Conservation (phyloP, 176 grass and related monocot species). For the Cocos nucifera region DNA sequence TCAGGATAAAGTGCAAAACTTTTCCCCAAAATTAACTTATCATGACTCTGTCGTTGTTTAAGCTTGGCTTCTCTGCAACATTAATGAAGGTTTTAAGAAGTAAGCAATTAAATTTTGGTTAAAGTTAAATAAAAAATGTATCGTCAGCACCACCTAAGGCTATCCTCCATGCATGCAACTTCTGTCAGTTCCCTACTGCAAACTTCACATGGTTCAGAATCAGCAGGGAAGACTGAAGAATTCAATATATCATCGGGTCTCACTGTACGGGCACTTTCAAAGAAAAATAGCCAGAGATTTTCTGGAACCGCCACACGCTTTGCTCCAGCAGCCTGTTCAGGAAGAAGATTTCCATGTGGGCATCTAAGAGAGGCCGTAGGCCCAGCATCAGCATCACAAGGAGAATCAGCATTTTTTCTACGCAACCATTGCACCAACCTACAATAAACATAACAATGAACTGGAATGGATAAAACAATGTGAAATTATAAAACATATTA, state of each 20-base stretch:
- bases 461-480: no score
- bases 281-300: slow-evolving; percentile 79
- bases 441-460: background rate
- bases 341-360: slow-evolving; percentile 71
- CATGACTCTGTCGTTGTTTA: slow-evolving; percentile 77
- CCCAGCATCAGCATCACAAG: slow-evolving; percentile 60
- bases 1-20: slow-evolving; percentile 44
- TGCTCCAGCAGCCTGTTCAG: slow-evolving; percentile 71
- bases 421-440: slow-evolving; percentile 88
- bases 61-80: slow-evolving; percentile 64
- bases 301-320: slow-evolving; percentile 79
- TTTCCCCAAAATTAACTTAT: slow-evolving; percentile 78
- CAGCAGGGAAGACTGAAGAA: slow-evolving; percentile 46
- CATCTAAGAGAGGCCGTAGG: slow-evolving; percentile 75
- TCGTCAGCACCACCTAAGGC: slow-evolving; percentile 49
- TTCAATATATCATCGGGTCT: slow-evolving; percentile 36
- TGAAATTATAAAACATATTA: no score
- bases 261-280: slow-evolving; percentile 29
- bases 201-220: slow-evolving; percentile 57
- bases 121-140: slow-evolving; percentile 7
- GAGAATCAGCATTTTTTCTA: slow-evolving; percentile 67
- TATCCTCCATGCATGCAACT: slow-evolving; percentile 77
- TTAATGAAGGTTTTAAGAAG: background rate
- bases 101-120: background rate
- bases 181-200: slow-evolving; percentile 68